phyloP scores from a whole-genome alignment of 78 protist genomes.

The Pigoraptor vietnamica region DNA sequence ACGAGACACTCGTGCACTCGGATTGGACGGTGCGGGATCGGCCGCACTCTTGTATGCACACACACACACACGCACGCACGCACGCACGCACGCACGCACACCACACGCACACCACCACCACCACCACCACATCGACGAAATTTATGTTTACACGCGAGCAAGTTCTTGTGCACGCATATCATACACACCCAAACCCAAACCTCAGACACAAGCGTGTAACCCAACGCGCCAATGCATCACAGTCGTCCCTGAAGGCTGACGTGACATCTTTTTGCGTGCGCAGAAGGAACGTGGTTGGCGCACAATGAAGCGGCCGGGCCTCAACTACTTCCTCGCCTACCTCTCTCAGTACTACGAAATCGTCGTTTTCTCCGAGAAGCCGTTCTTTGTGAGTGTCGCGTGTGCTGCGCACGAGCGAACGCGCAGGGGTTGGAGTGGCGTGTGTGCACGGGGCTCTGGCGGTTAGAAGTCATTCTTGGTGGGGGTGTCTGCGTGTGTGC shows the following conservation, averaged over 20 bases:
- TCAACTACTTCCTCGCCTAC: conserved; percentile 10
- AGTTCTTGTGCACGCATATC: no score
- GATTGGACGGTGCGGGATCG: conserved; percentile 7
- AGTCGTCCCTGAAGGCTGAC: no score
- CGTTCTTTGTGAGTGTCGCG: no score
- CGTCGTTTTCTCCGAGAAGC: conserved; percentile 29
- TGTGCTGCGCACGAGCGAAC: no score
- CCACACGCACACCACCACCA: background rate
- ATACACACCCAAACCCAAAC: no score
- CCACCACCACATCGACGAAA: background rate
- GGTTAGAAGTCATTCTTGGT: no score
- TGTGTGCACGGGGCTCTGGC: no score
- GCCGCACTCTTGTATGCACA: background rate
- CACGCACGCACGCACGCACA: background rate
- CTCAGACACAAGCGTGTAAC: no score
- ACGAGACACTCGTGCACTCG: conserved; percentile 7
- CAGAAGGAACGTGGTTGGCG: background rate
- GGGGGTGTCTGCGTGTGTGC: no score
- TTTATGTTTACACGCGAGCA: background rate
- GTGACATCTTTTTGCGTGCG: no score
- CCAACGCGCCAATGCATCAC: no score
- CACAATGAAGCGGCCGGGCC: conserved; percentile 17
- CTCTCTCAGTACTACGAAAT: background rate
- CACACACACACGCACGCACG: background rate
- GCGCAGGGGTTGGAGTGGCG: no score